These are phyloP conservation scores for Dentipellis sp. DNA, from an alignment of 768 basidiomycete species.

Conservation along the genomic window DNA sequence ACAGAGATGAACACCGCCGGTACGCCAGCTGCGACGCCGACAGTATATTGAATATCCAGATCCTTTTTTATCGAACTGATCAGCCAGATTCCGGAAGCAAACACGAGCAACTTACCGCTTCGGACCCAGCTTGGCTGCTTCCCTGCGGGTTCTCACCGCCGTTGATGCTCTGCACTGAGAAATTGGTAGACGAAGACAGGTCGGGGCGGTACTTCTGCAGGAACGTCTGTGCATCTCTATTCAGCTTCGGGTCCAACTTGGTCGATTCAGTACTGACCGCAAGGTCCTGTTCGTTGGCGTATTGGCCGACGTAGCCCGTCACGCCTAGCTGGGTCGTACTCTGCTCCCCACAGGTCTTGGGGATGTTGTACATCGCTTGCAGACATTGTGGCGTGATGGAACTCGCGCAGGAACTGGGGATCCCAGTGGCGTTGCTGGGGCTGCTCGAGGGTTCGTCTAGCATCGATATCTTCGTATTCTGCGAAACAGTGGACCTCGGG, in stretches of 20 bases:
- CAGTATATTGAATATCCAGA: constrained; percentile 28
- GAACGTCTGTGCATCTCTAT: not conserved
- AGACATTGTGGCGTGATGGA: constrained; percentile 22
- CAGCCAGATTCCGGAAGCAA: not conserved
- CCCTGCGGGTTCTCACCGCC: constrained; percentile 18
- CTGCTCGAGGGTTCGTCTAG: too few species aligned
- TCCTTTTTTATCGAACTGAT: constrained; percentile 14
- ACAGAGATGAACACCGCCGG: constrained; percentile 18
- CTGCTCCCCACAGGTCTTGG: constrained; percentile 20
- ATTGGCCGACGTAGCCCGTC: constrained; percentile 18
- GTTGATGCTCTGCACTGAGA: constrained; percentile 13
- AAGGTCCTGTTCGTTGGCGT: constrained; percentile 22
- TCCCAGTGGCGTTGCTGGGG: not conserved
- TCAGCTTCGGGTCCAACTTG: not conserved
- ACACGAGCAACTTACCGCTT: not conserved
- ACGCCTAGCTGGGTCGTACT: constrained; percentile 20
- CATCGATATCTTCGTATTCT: too few species aligned
- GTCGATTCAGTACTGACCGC: constrained; percentile 6
- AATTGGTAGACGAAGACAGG: not conserved
- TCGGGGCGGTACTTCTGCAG: not conserved
- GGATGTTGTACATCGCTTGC: constrained; percentile 27
- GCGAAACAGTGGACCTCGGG: not conserved
- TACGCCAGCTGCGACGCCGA: constrained; percentile 22
- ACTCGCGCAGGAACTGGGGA: not conserved
- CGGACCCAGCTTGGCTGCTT: not conserved